phyloP scores from a whole-genome alignment of 441 rosid species.

The Metrosideros polymorpha region DNA sequence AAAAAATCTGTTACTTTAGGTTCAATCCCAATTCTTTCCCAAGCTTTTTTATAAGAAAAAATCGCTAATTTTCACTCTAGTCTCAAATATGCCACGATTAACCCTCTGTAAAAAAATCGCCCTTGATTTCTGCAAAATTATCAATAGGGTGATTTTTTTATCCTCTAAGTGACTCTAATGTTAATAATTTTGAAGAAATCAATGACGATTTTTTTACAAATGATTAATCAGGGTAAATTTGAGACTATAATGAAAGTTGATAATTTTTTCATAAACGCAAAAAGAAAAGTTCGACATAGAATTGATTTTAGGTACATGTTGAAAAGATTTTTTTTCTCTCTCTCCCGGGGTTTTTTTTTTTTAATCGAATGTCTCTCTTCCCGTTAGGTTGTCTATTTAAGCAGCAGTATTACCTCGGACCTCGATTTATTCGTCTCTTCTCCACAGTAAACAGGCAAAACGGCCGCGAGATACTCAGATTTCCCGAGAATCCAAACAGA shows the following conservation, averaged over 20 bases:
- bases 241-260: fast-evolving
- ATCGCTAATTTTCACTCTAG: background rate
- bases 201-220: background rate
- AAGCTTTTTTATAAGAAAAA: background rate
- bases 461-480: background rate
- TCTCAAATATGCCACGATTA: fast-evolving
- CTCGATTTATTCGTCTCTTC: background rate
- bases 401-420: background rate
- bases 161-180: no score
- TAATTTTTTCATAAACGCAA: background rate
- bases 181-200: background rate
- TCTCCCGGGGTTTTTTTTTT: no score
- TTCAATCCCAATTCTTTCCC: fast-evolving
- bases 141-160: no score
- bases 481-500: background rate
- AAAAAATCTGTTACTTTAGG: background rate
- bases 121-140: background rate
- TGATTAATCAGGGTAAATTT: fast-evolving
- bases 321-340: background rate
- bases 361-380: no score
- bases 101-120: fast-evolving
- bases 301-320: no score
- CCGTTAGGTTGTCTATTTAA: background rate
- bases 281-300: no score
- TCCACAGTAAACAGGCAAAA: background rate